Evolutionary conservation across 352 stramenopile genomes (phyloP), one percentile per base, ranked within the genome.

Genomic region (Globisporangium cylindrosporum): DNA sequence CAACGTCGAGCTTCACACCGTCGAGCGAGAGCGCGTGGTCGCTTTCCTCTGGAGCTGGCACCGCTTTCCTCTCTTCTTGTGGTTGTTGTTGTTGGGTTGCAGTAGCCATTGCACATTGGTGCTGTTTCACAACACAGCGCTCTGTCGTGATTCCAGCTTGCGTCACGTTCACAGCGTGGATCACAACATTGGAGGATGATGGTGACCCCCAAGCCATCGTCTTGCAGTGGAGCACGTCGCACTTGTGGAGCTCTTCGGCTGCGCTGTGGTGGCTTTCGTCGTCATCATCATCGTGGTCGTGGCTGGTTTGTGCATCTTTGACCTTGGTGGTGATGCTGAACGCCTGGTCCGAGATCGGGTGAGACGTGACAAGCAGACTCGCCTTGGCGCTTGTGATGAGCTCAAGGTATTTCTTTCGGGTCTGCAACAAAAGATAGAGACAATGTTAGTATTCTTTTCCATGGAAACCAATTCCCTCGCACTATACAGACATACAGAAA

Each of bases 151-250:
- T 63, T 1, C 77, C 79, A 10, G 62, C 70, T 53, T 90, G 81
- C 3, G 75, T 71, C 20, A 93, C 82, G 8, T 74, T 69, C 12
- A 75, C 81, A 5, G 77, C 48, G 62, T 90, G 72, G 27, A 93
- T 74, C 25, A 15, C 25, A 41, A 49, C 14, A 4, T 7, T 12
- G 4, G 53, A 58, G 10, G 73, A 27, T n/a, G 62, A 43, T 15
- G 24, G 63, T 1, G 62, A 68, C 46, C 14, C 32, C 59, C 57
- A 62, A 57, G 38, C 76, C 76, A 86, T n/a, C 15, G 74, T 59
- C 67, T 80, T 81, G 53, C 82, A 89, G 22, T 69, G 73, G 27
- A 91, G 66, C 41, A 91, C 61, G 46, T 90, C 73, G 34, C 82
- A 90, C 41, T 88, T 88, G 71, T 88, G 87, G 27, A 43, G 7